A percentile compares a stretch with the other conserved stretches of the same genome.
These are phyloP conservation scores for Sarcomyxa edulis DNA, from an alignment of 768 basidiomycete species.

Conservation along the genomic window DNA sequence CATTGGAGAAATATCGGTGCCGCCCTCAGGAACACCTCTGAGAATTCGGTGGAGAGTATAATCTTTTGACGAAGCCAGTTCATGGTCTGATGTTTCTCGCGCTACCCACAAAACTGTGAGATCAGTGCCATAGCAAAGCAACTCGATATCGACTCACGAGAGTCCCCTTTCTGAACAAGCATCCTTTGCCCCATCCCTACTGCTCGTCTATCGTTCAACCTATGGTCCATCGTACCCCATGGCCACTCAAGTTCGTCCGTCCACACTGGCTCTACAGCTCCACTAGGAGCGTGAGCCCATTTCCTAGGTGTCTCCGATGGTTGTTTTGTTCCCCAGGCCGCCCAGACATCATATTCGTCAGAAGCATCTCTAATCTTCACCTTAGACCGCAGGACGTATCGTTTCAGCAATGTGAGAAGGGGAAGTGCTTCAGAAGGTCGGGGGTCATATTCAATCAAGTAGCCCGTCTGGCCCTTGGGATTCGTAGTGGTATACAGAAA, in stretches of 20 bases:
- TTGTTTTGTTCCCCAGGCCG: constrained; percentile 60
- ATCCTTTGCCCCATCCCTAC: constrained; percentile 76
- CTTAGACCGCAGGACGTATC: constrained; percentile 83
- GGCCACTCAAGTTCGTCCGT: constrained; percentile 38
- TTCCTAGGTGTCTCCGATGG: constrained; percentile 25
- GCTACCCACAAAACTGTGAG: constrained; percentile 28
- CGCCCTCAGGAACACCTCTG: constrained; percentile 86
- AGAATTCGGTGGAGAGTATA: constrained; percentile 78
- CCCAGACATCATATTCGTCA: constrained; percentile 76
- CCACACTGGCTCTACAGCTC: constrained; percentile 78
- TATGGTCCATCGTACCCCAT: constrained; percentile 53
- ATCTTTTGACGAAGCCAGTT: constrained; percentile 42
- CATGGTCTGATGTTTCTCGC: constrained; percentile 50
- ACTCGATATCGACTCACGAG: constrained; percentile 49
- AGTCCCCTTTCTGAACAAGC: constrained; percentile 63
- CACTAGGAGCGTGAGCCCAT: constrained; percentile 61
- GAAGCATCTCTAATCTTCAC: constrained; percentile 79
- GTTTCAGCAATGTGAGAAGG: constrained; percentile 69
- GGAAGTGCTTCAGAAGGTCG: constrained; percentile 53
- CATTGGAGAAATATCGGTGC: constrained; percentile 65
- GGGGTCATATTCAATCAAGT: constrained; percentile 70
- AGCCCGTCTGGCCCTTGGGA: constrained; percentile 40
- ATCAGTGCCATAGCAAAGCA: constrained; percentile 4
- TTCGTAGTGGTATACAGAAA: constrained; percentile 69
- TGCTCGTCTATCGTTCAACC: constrained; percentile 61